A percentile compares a stretch with the other conserved stretches of the same genome.
These are phyloP conservation scores for Penicillium oxalicum DNA, from an alignment of 2,329 filamentous ascomycete genomes.

Conservation along the genomic window DNA sequence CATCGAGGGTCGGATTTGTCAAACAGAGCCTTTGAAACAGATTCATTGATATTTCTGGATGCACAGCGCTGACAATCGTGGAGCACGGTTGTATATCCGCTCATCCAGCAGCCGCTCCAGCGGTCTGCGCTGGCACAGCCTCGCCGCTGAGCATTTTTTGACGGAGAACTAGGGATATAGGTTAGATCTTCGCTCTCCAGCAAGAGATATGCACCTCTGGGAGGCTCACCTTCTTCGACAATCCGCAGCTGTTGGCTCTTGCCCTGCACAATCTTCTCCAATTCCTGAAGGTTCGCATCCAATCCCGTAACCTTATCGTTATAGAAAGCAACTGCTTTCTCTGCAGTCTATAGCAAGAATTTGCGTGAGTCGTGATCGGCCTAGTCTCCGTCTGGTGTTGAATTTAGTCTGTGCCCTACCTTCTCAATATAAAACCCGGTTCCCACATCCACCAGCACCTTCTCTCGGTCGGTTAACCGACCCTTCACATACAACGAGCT, in stretches of 20 bases:
- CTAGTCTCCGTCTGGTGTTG: neutral
- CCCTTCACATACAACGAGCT: constrained; percentile 92
- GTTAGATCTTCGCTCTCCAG: neutral
- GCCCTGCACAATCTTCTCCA: constrained; percentile 62
- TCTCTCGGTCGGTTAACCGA: constrained; percentile 64
- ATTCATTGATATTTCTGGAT: neutral
- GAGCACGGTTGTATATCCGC: neutral
- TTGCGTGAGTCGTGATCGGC: neutral
- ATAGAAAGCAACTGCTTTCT: constrained; percentile 62
- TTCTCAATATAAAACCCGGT: constrained; percentile 96
- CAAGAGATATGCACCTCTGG: neutral
- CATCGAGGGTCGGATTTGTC: too few relatives aligned
- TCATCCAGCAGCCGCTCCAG: constrained; percentile 24
- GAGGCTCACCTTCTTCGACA: constrained; percentile 72
- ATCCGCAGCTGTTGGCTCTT: constrained; percentile 82
- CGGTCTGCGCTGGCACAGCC: constrained; percentile 30
- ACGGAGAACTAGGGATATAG: constrained; percentile 39
- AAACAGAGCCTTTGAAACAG: too few relatives aligned
- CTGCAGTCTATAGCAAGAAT: constrained; percentile 39
- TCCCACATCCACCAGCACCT: constrained; percentile 84
- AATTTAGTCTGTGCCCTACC: constrained; percentile 39
- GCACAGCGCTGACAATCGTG: neutral
- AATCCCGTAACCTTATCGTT: constrained; percentile 62
- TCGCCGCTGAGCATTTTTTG: constrained; percentile 48
- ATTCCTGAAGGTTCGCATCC: constrained; percentile 57